Evolutionary conservation across 192 early-diverging fungal genomes (phyloP).

Genomic region (Linnemannia hyalina): DNA sequence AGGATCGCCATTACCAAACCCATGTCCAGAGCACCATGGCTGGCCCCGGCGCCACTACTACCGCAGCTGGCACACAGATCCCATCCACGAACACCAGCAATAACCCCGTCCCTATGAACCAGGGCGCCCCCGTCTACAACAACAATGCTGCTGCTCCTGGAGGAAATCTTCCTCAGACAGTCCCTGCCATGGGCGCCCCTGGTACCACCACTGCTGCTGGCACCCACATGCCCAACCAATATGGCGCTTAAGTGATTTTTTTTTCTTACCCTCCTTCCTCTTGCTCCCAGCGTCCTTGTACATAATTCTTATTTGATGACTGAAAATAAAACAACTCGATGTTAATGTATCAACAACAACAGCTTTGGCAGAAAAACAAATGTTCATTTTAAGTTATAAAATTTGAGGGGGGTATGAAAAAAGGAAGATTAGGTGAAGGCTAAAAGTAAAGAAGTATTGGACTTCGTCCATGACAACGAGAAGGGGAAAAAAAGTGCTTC

Average conservation of each 20-base stretch:
- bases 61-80: neutral
- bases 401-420: neutral
- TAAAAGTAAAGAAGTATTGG: neutral
- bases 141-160: conserved; percentile 3
- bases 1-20: neutral
- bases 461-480: too few relatives aligned
- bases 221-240: conserved; percentile 30
- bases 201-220: conserved; percentile 40
- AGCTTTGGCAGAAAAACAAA: neutral
- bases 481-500: neutral
- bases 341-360: neutral
- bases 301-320: neutral
- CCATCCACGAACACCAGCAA: conserved; percentile 19
- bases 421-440: neutral
- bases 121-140: too few relatives aligned
- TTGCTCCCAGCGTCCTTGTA: neutral
- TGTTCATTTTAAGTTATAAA: neutral
- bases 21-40: neutral
- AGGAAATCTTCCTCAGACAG: neutral
- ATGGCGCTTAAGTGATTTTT: neutral
- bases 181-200: conserved; percentile 32
- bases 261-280: neutral
- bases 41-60: neutral
- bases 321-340: neutral
- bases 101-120: too few relatives aligned